Percentiles rank a stretch among this genome's conserved stretches.
Conservation (phyloP, 2,329 filamentous ascomycete species). For the Thielaviopsis punctulata region DNA sequence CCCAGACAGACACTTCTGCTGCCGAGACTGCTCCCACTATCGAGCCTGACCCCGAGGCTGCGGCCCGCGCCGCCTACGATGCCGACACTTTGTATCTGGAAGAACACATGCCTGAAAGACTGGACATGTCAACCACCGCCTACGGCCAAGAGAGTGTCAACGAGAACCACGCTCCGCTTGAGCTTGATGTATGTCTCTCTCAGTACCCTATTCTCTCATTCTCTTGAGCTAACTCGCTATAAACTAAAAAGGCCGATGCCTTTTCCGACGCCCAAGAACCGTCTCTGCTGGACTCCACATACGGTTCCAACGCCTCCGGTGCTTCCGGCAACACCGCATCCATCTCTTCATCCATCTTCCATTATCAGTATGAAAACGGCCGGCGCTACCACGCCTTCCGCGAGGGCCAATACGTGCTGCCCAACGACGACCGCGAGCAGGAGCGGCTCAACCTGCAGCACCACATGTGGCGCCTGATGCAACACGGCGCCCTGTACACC, state of each 20-base stretch:
- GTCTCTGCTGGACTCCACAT: conserved; percentile 19
- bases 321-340: conserved; percentile 19
- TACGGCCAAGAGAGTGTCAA: conserved; percentile 8
- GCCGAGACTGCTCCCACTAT: background rate
- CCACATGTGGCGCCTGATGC: conserved; percentile 31
- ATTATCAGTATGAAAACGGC: conserved; percentile 30
- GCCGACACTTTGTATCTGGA: conserved; percentile 10
- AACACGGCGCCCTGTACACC: conserved; percentile 27
- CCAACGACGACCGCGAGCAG: conserved; percentile 37
- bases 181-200: conserved; percentile 9
- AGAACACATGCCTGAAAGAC: conserved; percentile 10
- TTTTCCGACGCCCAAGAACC: conserved; percentile 6
- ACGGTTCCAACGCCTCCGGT: conserved; percentile 17
- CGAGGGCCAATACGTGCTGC: conserved; percentile 26
- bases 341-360: conserved; percentile 25
- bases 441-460: conserved; percentile 38
- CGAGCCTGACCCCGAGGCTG: background rate
- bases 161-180: conserved; percentile 8
- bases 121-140: conserved; percentile 11
- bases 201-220: background rate
- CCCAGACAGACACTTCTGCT: too few species aligned
- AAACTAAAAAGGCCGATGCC: conserved; percentile 1
- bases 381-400: conserved; percentile 31
- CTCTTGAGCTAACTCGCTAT: background rate
- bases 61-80: conserved; percentile 7